Evolutionary conservation across 192 early-diverging fungal genomes (phyloP).

Genomic region (Gaertneriomyces semiglobifer): DNA sequence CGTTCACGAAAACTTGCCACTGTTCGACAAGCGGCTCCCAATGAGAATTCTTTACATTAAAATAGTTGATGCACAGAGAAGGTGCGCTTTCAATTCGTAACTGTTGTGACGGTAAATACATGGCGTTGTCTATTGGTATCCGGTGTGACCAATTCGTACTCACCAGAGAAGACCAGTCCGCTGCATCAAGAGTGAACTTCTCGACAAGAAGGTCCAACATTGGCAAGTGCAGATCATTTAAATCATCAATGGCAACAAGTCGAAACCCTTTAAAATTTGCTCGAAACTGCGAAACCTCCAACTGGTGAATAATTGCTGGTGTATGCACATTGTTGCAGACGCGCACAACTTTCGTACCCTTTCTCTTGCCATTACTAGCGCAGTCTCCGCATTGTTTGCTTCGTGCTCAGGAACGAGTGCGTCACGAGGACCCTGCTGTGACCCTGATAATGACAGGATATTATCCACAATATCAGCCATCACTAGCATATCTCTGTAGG

Average conservation of each 20-base stretch:
- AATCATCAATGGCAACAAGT: conserved; percentile 87
- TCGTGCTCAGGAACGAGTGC: not conserved
- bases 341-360: conserved; percentile 34
- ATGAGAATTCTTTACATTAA: conserved; percentile 95
- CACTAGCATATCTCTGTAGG: conserved; percentile 79
- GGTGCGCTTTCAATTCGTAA: conserved; percentile 63
- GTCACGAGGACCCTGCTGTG: not conserved
- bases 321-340: not conserved
- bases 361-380: conserved; percentile 51
- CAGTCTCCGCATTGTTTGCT: no score
- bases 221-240: conserved; percentile 80
- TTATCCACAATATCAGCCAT: conserved; percentile 71
- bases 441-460: no score
- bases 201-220: conserved; percentile 81
- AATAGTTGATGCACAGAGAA: conserved; percentile 80
- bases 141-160: conserved; percentile 7
- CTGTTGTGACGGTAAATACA: conserved; percentile 1
- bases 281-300: conserved; percentile 21
- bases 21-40: conserved; percentile 98
- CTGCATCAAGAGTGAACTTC: conserved; percentile 71
- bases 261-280: conserved; percentile 66
- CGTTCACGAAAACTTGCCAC: conserved; percentile 65
- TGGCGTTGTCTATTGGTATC: not conserved
- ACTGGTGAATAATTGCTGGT: not conserved
- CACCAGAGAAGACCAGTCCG: conserved; percentile 79